Percentiles rank a stretch among this genome's conserved stretches.
phyloP scores from a whole-genome alignment of 2,329 filamentous ascomycete genomes.

The Neofusicoccum cordaticola region DNA sequence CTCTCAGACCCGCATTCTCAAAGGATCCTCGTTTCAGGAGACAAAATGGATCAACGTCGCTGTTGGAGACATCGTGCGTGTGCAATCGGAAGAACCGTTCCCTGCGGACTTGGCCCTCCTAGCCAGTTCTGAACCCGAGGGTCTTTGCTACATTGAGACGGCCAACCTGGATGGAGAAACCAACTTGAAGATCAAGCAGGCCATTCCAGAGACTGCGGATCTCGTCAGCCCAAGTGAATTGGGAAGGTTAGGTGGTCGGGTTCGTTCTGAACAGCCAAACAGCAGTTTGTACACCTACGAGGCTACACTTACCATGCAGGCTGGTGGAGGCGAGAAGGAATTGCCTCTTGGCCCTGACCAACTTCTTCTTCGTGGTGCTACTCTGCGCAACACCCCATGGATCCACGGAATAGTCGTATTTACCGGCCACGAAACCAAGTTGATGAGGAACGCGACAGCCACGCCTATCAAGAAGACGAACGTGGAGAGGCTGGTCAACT shows the following conservation, averaged over 20 bases:
- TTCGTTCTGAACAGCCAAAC: slow-evolving; percentile 96
- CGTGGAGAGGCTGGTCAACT: slow-evolving; percentile 90
- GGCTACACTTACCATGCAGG: slow-evolving; percentile 86
- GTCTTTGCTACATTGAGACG: slow-evolving; percentile 97
- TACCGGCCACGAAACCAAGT: slow-evolving; percentile 95
- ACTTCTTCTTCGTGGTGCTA: slow-evolving; percentile 86
- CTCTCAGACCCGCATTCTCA: slow-evolving; percentile 78
- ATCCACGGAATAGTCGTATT: slow-evolving; percentile 95
- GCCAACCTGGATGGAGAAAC: slow-evolving; percentile 97
- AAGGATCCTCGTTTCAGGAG: slow-evolving; percentile 79
- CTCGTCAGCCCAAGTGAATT: slow-evolving; percentile 85
- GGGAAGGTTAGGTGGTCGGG: slow-evolving; percentile 76
- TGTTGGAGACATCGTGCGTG: slow-evolving; percentile 88
- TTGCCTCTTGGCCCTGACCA: slow-evolving; percentile 87
- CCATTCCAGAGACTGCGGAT: slow-evolving; percentile 83
- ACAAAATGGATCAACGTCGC: slow-evolving; percentile 91
- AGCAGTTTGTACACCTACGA: slow-evolving; percentile 98
- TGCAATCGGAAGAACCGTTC: slow-evolving; percentile 93
- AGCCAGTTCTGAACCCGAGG: slow-evolving; percentile 94
- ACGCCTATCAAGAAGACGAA: slow-evolving; percentile 97
- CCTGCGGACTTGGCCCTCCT: slow-evolving; percentile 90
- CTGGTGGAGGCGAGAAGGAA: slow-evolving; percentile 90
- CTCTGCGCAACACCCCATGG: slow-evolving; percentile 94
- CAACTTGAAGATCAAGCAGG: slow-evolving; percentile 98
- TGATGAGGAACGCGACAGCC: slow-evolving; percentile 97